Conservation (phyloP, 2,329 filamentous ascomycete genomes). For the Metarhizium robertsii region DNA sequence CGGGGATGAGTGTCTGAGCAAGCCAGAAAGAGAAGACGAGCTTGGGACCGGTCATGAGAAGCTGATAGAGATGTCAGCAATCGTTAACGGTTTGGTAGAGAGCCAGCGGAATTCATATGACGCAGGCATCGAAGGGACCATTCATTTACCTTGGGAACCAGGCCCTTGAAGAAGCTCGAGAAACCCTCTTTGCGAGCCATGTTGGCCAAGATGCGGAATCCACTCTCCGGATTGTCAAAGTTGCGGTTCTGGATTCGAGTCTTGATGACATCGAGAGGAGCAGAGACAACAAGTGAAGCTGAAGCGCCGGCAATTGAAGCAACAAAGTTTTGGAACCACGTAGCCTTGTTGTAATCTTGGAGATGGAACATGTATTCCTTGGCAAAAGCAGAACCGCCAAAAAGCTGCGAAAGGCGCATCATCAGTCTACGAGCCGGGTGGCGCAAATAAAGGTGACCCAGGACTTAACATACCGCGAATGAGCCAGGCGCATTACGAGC, state of each 20-base stretch:
- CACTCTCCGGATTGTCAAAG: conserved; percentile 94
- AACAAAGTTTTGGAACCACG: conserved; percentile 94
- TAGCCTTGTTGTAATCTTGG: conserved; percentile 88
- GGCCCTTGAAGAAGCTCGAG: conserved; percentile 90
- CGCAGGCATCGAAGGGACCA: neutral
- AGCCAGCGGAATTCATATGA: neutral
- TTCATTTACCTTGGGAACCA: conserved; percentile 67
- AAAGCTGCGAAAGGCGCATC: conserved; percentile 51
- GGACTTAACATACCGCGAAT: conserved; percentile 65
- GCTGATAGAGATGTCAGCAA: conserved; percentile 30
- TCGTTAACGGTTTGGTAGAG: neutral
- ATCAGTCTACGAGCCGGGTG: neutral
- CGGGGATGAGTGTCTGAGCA: conserved; percentile 93
- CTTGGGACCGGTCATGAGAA: conserved; percentile 98
- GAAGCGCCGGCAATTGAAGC: conserved; percentile 93
- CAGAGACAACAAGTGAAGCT: conserved; percentile 92
- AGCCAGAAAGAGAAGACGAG: conserved; percentile 99
- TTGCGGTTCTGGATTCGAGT: conserved; percentile 97
- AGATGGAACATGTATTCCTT: conserved; percentile 93
- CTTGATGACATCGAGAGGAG: conserved; percentile 95
- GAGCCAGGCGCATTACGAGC: conserved; percentile 94
- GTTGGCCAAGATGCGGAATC: conserved; percentile 81
- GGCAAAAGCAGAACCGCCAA: conserved; percentile 92
- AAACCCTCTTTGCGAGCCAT: conserved; percentile 90
- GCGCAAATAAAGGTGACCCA: neutral